phyloP scores from a whole-genome alignment of 768 basidiomycete species.

The Trametes gibbosa region DNA sequence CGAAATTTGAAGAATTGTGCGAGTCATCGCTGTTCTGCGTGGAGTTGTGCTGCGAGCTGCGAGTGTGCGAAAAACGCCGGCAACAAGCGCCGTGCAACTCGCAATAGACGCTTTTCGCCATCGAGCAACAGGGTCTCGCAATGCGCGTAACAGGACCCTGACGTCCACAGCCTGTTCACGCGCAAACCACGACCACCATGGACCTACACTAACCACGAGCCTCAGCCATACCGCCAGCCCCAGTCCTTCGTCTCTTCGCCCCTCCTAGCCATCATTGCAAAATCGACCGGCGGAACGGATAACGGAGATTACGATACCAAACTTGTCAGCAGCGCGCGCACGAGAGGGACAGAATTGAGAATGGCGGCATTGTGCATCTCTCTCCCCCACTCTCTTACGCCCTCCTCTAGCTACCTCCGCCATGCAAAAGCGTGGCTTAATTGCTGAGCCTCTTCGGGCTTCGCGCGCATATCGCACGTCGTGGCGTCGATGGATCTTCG shows the following conservation, averaged over 20 bases:
- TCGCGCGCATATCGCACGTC: neutral
- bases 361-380: neutral
- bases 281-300: neutral
- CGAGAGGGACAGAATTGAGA: neutral
- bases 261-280: neutral
- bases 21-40: too few relatives aligned
- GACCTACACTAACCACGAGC: neutral
- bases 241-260: neutral
- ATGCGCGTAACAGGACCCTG: neutral
- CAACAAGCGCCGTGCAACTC: too few relatives aligned
- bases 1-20: too few relatives aligned
- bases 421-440: constrained; percentile 13
- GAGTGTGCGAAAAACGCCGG: too few relatives aligned
- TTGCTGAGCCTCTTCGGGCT: neutral
- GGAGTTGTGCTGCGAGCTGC: too few relatives aligned
- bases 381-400: neutral
- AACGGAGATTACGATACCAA: neutral
- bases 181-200: neutral
- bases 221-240: neutral
- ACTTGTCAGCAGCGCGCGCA: neutral
- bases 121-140: neutral
- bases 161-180: neutral
- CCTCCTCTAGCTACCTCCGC: neutral
- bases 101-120: constrained; percentile 11
- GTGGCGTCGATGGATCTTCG: neutral